A percentile compares a stretch with the other conserved stretches of the same genome.
phyloP scores from a whole-genome alignment of 306 rosid genomes.

The Abrus precatorius region DNA sequence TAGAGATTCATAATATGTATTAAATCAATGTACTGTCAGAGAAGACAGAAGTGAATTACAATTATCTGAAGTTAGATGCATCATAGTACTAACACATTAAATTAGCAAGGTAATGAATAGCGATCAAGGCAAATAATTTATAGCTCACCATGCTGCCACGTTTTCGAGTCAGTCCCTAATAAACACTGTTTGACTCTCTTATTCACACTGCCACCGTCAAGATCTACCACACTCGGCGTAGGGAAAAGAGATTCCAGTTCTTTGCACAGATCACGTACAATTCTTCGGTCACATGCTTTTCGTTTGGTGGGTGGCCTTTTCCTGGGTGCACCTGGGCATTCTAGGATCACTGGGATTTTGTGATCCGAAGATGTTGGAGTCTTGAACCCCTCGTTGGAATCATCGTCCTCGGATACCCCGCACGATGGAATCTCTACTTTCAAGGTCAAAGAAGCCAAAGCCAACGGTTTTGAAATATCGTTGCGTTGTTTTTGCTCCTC shows the following conservation, averaged over 20 bases:
- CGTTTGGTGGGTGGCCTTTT: conserved; percentile 49
- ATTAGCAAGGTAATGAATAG: background rate
- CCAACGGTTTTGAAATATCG: background rate
- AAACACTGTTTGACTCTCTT: conserved; percentile 55
- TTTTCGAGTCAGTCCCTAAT: background rate
- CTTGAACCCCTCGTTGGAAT: conserved; percentile 53
- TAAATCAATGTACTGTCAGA: background rate
- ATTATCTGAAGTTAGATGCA: background rate
- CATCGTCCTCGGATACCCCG: background rate
- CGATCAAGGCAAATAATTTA: background rate
- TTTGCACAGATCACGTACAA: conserved; percentile 48
- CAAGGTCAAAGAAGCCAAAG: background rate
- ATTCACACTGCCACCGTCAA: conserved; percentile 46
- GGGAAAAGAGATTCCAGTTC: conserved; percentile 66
- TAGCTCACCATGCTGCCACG: background rate
- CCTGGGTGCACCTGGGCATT: conserved; percentile 77
- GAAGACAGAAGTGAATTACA: background rate
- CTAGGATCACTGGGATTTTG: conserved; percentile 50
- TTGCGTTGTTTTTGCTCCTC: conserved; percentile 11
- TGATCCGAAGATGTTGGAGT: conserved; percentile 75
- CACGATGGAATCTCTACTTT: conserved; percentile 46
- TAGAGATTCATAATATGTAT: background rate
- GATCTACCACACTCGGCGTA: conserved; percentile 51
- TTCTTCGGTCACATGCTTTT: conserved; percentile 13
- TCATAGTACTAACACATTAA: background rate